Evolutionary conservation across 2,329 filamentous ascomycete species (phyloP), one percentile per base, ranked within the genome.

Genomic region (Aspergillus pseudoviridinutans): DNA sequence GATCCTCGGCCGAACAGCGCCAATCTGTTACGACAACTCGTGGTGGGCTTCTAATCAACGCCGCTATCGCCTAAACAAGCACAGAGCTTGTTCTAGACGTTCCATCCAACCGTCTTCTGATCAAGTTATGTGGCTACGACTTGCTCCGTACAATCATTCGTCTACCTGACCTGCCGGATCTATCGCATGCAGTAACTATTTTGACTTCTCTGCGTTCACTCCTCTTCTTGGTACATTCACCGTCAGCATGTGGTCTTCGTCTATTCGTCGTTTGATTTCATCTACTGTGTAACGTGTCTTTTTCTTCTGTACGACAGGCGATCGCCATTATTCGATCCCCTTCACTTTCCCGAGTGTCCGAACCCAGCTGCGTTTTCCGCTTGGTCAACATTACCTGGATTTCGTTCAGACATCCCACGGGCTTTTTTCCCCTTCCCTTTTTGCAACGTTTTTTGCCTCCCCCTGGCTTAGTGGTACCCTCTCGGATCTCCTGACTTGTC

Each of bases 401-500:
- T 35, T 35, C 5, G 4, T 17, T 35, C 32, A 5, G 32, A 17
- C 32, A 17, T 17, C 32, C 32, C 32, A 17, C 32, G 14, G 22
- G 25, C 24, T 50, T 54, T 42, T 41, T 58, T 49, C 7, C 22
- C 27, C 42, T 57, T 52, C 28, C 50, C 29, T 52, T 54, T 60
- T 56, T 55, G 3, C 4, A 10, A 10, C 9, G 4, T 54, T 56
- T 35, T 64, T 63, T 51, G 28, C 20, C 61, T 58, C 56, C 61
- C 64, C 60, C 14, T 22, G 24, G 22, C 20, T 58, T 63, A 49
- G 61, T 55, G 68, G 66, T 68, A 63, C 62, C 68, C 67, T 71
- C 70, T 71, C 64, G 69, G 71, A 66, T 70, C 65, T 67, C 63
- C 69, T 73, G 70, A 71, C 66, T 71, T 67, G 64, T 66, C 63